phyloP scores from a whole-genome alignment of 2,329 filamentous ascomycete genomes.

The Alternaria hordeiaustralica region DNA sequence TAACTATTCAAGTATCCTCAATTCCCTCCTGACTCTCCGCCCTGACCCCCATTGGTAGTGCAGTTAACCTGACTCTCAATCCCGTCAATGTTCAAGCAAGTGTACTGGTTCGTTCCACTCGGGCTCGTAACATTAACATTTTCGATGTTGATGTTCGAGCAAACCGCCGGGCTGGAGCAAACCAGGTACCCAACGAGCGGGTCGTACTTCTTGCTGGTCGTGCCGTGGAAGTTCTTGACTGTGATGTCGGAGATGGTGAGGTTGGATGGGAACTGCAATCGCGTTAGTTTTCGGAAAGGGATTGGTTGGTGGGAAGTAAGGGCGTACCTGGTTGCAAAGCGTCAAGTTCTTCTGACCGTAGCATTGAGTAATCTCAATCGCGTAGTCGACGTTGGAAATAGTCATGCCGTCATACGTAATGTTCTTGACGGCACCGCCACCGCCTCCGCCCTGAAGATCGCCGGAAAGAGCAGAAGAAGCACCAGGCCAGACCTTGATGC shows the following conservation, averaged over 20 bases:
- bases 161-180: slow-evolving; percentile 55
- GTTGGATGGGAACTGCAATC: slow-evolving; percentile 56
- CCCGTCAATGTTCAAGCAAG: slow-evolving; percentile 52
- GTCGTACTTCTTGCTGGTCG: slow-evolving; percentile 55
- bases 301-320: background rate
- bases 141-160: slow-evolving; percentile 56
- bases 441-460: slow-evolving; percentile 71
- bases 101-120: slow-evolving; percentile 51
- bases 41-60: slow-evolving; percentile 24
- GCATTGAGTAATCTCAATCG: slow-evolving; percentile 70
- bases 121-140: slow-evolving; percentile 57
- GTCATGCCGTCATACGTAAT: slow-evolving; percentile 70
- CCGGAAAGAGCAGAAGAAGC: slow-evolving; percentile 61
- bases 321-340: slow-evolving; percentile 58
- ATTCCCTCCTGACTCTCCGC: slow-evolving; percentile 19
- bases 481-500: slow-evolving; percentile 78
- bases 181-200: slow-evolving; percentile 54
- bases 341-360: slow-evolving; percentile 68
- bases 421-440: slow-evolving; percentile 67
- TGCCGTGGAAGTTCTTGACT: slow-evolving; percentile 64
- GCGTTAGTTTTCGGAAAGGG: background rate
- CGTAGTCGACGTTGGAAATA: slow-evolving; percentile 68
- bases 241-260: slow-evolving; percentile 63
- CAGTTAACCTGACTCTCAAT: slow-evolving; percentile 42
- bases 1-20: background rate